A percentile compares a stretch with the other conserved stretches of the same genome.
phyloP scores from a whole-genome alignment of 352 stramenopile genomes.

The Pythium utonaiense region DNA sequence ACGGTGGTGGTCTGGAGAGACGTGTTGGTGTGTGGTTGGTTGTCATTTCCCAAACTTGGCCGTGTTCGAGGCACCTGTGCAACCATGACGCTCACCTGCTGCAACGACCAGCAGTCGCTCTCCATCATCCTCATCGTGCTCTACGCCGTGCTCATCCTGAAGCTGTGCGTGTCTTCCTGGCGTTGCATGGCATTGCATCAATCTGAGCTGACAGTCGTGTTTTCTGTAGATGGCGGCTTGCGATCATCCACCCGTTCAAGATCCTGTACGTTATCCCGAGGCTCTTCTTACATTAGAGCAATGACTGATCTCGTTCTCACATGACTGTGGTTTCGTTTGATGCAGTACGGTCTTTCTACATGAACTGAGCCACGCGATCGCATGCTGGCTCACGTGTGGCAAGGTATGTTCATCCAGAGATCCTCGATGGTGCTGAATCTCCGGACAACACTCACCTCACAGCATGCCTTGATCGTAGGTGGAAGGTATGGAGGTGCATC shows the following conservation, averaged over 20 bases:
- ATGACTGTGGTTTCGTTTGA: background rate
- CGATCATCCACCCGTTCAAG: conserved; percentile 86
- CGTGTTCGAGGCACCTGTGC: no score
- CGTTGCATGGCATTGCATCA: background rate
- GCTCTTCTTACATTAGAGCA: no score
- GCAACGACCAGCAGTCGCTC: conserved; percentile 84
- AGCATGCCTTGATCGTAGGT: no score
- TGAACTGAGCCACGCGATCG: conserved; percentile 78
- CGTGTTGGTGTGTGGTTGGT: no score
- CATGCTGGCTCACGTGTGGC: conserved; percentile 83
- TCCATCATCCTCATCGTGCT: conserved; percentile 87
- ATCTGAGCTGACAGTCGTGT: background rate
- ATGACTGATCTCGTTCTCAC: background rate
- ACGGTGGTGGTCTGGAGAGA: no score
- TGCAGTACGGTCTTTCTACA: conserved; percentile 84
- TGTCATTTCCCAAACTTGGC: background rate
- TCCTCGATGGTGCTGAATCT: no score
- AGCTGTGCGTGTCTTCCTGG: conserved; percentile 50
- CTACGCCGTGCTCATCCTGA: conserved; percentile 86
- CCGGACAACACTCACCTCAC: no score
- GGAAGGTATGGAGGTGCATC: conserved; percentile 82
- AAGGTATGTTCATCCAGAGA: conserved; percentile 40
- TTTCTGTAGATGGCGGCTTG: conserved; percentile 76
- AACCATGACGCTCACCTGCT: conserved; percentile 53
- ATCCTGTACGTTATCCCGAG: conserved; percentile 56